Evolutionary conservation across 2,329 filamentous ascomycete genomes (phyloP).

Genomic region (Pseudofabraea citricarpa): DNA sequence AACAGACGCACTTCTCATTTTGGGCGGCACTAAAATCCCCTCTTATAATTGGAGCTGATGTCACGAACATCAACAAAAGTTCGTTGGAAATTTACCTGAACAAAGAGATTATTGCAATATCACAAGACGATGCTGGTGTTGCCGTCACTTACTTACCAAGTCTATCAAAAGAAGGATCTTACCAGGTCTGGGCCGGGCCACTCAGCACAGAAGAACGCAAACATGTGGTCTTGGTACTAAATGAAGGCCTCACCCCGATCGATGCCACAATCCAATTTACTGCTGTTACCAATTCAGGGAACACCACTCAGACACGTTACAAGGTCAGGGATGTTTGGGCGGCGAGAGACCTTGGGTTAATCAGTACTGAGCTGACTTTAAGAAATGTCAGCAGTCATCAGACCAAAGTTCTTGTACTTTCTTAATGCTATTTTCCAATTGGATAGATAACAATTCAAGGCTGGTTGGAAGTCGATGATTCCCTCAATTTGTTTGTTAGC

Average conservation of each 20-base stretch:
- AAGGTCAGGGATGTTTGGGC: constrained; percentile 13
- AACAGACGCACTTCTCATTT: constrained; percentile 39
- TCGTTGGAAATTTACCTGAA: constrained; percentile 29
- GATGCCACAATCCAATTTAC: constrained; percentile 9
- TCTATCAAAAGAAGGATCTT: constrained; percentile 18
- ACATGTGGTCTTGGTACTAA: constrained; percentile 13
- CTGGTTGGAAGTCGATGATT: no score
- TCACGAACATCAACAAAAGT: constrained; percentile 24
- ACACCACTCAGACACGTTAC: constrained; percentile 1
- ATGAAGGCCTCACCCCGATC: constrained; percentile 3
- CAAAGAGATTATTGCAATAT: constrained; percentile 30
- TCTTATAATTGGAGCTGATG: constrained; percentile 36
- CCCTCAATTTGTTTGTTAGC: no score
- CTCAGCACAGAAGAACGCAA: constrained; percentile 3
- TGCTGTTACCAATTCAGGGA: constrained; percentile 5
- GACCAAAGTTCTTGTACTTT: constrained; percentile 3
- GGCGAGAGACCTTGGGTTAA: constrained; percentile 5
- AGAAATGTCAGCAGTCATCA: constrained; percentile 7
- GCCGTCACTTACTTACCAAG: constrained; percentile 20
- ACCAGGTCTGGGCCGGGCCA: constrained; percentile 25
- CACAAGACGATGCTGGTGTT: constrained; percentile 28
- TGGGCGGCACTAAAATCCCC: constrained; percentile 42
- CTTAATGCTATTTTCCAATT: no score
- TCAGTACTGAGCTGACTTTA: constrained; percentile 2
- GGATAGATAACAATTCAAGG: no score